Base-by-base conservation (phyloP, 148 eudicot genomes). In the Arctostaphylos glauca region DNA sequence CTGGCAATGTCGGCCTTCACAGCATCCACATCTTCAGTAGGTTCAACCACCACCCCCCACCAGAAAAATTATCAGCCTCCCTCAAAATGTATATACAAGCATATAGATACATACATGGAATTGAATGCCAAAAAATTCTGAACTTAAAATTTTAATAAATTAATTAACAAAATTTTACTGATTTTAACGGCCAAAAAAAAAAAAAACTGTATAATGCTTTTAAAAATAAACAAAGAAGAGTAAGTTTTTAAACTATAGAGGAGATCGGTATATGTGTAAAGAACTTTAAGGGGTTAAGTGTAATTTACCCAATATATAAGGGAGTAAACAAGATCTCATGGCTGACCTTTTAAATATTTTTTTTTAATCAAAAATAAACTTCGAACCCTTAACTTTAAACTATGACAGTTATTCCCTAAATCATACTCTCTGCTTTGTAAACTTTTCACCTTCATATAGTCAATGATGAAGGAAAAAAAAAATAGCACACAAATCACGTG, bases 11-110 rank as follows among this genome's bases (percentile, higher is more conserved):
- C 98, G 15, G 93, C 81, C 90, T 90, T 92, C 75, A 93, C 97
- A 53, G 84, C 87, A 58, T 89, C 93, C 80, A 95, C 98, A 80
- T 95, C 98, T 95, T 38, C 81, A 77, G 49, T 81, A 64, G 71
- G 43, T 83, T 81, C 84, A 83, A 78, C 82, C 87, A 80, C 75
- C 72, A 77, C 72, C 78, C 50, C 23, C 38, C 38, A 23, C 71
- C 71, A 23, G 16, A 23, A 66, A 1, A 66, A 23, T 6, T 25
- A 66, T 66, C 43, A 66, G 43, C 71, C 71, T 4, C 43, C 71
- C 12, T 60, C 23, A n/a, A 60, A n/a, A 31, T n/a, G n/a, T 60
- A 2, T 58, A 60, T 60, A 19, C 67, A 60, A n/a, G 67, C 13
- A 60, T 60, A 60, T 14, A 55, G 0, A 53, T 9, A 15, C 0